Evolutionary conservation across 257 asterid genomes (phyloP), one percentile per base, ranked within the genome.

Genomic region (Nicotiana paniculata): DNA sequence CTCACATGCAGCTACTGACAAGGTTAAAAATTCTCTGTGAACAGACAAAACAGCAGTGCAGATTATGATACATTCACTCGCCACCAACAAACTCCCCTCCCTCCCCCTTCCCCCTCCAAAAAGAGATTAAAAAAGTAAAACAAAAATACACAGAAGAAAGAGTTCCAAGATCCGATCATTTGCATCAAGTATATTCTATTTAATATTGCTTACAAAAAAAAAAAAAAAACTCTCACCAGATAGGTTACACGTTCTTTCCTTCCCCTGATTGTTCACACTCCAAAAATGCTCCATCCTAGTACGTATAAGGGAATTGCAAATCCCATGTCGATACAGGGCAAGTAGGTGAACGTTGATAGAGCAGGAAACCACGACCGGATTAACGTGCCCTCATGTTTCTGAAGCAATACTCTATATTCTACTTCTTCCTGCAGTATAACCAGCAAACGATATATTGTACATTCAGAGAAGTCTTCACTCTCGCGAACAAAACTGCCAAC

Each of bases 221-320:
- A 28, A n/a, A 68, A 68, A 68, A 10, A 37, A 68, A 68, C 55
- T 37, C 77, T 68, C 55, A n/a, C 77, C 77, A 68, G 77, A 68
- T 37, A 9, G 32, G 32, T 4, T 68, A 37, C 77, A 68, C 77
- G 21, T 68, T n/a, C n/a, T 30, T 68, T 68, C 76, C 18, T 39
- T 37, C 77, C 57, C 3, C 10, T 8, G n/a, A 10, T n/a, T 17
- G 2, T 32, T 69, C 57, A 69, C n/a, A 18, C 77, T n/a, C 18
- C 39, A 68, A 68, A n/a, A 68, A 9, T 68, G n/a, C 9, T 37
- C 32, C 55, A 18, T 35, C 43, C 77, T 35, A 68, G 77, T 2
- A 37, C 0, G 54, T 9, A 70, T 21, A 21, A 21, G 5, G 77
- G 77, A 70, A 39, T 70, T 43, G 6, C 35, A 39, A 43, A 21